Base-by-base conservation (phyloP, 495 filamentous ascomycete genomes). In the Bathelium albidoporum region DNA sequence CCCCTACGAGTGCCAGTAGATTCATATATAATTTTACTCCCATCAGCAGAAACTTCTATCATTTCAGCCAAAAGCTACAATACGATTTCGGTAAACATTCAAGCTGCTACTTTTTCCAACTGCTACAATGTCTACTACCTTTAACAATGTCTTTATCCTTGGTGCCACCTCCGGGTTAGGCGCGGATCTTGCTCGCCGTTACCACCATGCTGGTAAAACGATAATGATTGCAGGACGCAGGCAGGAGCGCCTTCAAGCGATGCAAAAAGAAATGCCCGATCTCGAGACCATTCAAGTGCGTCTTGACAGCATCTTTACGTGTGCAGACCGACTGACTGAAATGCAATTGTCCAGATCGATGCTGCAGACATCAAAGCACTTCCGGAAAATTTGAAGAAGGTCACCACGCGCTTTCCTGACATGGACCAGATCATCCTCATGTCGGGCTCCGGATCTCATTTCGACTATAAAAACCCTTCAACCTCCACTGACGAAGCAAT, bases 391-490 rank as follows among this genome's bases (percentile, higher is more conserved):
- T 62, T 74, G 18, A 49, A 64, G 10, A 31, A 65, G 2, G 61
- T 78, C 59, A 58, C 72, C 16, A 64, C 65, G 9, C 65, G 59
- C 29, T 73, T 66, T 61, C 75, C 72, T n/a, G 49, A 58, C 34
- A 65, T 79, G 32, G 75, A 79, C 64, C 71, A 70, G 29, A 64
- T 78, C 49, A 65, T 76, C 22, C 59, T 75, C 62, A 71, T 68
- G 2, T 70, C 71, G 26, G 76, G 75, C 4, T 72, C 70, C 44
- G 70, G 73, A 59, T 61, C 64, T 29, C 55, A 32, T 20, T 69
- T 66, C 53, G 61, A 62, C 34, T 67, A 73, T 45, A 68, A 64
- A 12, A 64, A 77, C 36, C 62, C 65, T 5, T 61, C 64, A 10
- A 66, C 66, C 4, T 67, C 66, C 1, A 70, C 45, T 14, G 58